Conservation (phyloP, 169 alveolate genomes). For the Plasmodium ovale region DNA sequence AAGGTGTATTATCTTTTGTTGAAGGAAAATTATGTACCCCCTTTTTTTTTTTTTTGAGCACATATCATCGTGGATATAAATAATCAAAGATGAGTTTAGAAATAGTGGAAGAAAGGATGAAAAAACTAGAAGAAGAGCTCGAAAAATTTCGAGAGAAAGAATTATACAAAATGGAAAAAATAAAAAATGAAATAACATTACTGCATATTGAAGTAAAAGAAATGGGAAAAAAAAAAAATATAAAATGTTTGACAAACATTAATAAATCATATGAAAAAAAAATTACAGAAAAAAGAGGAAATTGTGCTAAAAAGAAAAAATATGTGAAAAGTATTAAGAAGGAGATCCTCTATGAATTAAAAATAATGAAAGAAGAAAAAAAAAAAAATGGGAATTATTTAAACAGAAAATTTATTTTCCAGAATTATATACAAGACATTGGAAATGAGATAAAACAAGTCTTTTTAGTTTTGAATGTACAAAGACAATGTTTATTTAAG, state of each 20-base stretch:
- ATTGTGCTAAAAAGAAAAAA: constrained; percentile 20
- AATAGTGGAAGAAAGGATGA: constrained; percentile 33
- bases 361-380: constrained; percentile 10
- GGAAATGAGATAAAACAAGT: constrained; percentile 33
- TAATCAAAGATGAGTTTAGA: constrained; percentile 31
- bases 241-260: neutral
- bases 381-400: constrained; percentile 20
- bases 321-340: constrained; percentile 19
- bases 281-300: constrained; percentile 13
- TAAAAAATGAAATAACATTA: constrained; percentile 30
- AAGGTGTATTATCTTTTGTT: too few relatives aligned
- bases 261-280: constrained; percentile 42
- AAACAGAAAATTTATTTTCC: constrained; percentile 5
- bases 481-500: constrained; percentile 27
- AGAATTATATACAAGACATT: constrained; percentile 4
- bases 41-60: too few relatives aligned
- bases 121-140: constrained; percentile 41
- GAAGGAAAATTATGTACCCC: too few relatives aligned
- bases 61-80: neutral
- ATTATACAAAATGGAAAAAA: constrained; percentile 10
- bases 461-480: constrained; percentile 21
- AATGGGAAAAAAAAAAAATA: constrained; percentile 15
- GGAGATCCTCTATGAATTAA: constrained; percentile 23
- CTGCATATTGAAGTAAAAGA: constrained; percentile 19
- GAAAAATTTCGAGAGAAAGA: constrained; percentile 13